Base-by-base conservation (phyloP, 306 rosid genomes). In the Senna tora region DNA sequence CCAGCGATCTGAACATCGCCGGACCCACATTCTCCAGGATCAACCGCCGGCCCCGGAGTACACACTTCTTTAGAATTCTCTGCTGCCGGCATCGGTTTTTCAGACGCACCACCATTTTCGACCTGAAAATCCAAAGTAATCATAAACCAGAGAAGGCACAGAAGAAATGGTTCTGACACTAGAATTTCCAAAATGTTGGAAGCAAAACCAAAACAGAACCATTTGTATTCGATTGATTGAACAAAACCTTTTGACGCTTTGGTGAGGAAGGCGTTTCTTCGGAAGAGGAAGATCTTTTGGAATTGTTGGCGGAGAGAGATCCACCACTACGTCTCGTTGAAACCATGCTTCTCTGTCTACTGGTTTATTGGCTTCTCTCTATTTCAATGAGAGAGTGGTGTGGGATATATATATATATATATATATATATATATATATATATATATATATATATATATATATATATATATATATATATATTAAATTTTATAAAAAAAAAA, bases 291-390 rank as follows among this genome's bases (percentile, higher is more conserved):
- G 97, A 79, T 85, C 93, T 77, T 73, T 88, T 92, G 79, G 83
- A 76, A 77, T 63, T 88, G 81, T 81, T 72, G 33, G 86, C 84
- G 32, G 99, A 77, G 78, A 91, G 87, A 85, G 99, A 95, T 89
- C 99, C 99, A 86, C 38, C 6, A 7, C 97, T 91, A 73, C 99
- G 87, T 77, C 99, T 88, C 78, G 99, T 95, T 64, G 99, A 95
- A 85, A 95, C 99, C 99, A 95, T 95, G 87, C 74, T 36, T 36
- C 85, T 77, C 88, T 80, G n/a, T n/a, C 74, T 80, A 50, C 65
- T 61, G 73, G 68, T 76, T 78, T 7, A 36, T 2, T 4, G 39
- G 3, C 46, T 79, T 66, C 66, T 41, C 65, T 45, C 62, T 62
- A 6, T 51, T 30, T 68, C 79, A 51, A 67, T 38, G 62, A 57